Evolutionary conservation across 768 basidiomycete genomes (phyloP).

Genomic region (Tephrocybe sp.): DNA sequence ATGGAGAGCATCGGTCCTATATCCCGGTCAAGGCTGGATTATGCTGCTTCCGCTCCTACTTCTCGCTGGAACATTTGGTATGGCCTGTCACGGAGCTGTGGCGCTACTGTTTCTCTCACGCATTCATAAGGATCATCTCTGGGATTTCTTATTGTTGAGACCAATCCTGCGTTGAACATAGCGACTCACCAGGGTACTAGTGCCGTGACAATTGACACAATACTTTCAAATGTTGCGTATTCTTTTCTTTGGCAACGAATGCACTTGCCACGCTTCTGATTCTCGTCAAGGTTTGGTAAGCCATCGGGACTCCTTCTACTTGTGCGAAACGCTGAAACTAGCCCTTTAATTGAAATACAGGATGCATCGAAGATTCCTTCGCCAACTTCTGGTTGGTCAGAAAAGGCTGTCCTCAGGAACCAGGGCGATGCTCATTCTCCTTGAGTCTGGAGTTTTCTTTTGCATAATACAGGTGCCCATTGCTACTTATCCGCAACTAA

Average conservation of each 20-base stretch:
- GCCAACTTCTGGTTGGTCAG: neutral
- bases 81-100: neutral
- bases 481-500: no score
- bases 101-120: neutral
- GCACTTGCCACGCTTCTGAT: neutral
- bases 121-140: neutral
- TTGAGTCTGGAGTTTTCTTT: neutral
- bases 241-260: neutral
- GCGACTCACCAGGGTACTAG: neutral
- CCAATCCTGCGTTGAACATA: neutral
- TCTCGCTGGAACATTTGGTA: neutral
- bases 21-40: neutral
- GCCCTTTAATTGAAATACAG: neutral
- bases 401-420: neutral
- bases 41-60: neutral
- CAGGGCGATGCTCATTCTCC: neutral
- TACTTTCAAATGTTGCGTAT: constrained; percentile 1
- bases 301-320: no score
- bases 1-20: constrained; percentile 5
- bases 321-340: neutral
- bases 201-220: neutral
- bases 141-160: neutral
- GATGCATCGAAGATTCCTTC: neutral
- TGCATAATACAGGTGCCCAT: neutral
- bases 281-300: neutral